These are phyloP conservation scores for Pyrus bretschneideri DNA, from an alignment of 306 rosid species.

Conservation along the genomic window DNA sequence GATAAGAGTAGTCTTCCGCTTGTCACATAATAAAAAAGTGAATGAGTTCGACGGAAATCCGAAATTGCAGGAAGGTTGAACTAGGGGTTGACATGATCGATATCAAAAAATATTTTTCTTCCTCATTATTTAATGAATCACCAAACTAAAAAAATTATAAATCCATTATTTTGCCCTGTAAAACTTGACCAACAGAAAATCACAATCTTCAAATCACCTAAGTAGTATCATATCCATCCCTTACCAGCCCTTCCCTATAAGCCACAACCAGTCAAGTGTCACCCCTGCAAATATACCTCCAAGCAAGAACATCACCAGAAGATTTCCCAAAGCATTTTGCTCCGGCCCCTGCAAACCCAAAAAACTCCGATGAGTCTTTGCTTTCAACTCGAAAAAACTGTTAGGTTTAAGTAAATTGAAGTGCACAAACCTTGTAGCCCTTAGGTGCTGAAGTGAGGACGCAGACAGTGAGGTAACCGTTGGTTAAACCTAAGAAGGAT, in stretches of 20 bases:
- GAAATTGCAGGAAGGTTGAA: too few relatives aligned
- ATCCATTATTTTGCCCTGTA: too few relatives aligned
- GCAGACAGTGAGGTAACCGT: conserved; percentile 83
- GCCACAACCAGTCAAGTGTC: conserved; percentile 88
- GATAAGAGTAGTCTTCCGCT: too few relatives aligned
- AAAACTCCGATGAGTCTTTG: not conserved
- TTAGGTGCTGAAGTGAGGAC: conserved; percentile 81
- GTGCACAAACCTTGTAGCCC: conserved; percentile 67
- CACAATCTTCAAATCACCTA: not conserved
- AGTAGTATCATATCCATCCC: not conserved
- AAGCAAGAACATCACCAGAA: conserved; percentile 63
- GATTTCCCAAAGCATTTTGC: conserved; percentile 90
- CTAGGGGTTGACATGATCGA: too few relatives aligned
- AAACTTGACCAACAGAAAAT: too few relatives aligned
- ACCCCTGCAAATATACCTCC: conserved; percentile 84
- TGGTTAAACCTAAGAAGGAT: conserved; percentile 65
- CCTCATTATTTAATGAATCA: not conserved
- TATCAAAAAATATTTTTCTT: too few relatives aligned
- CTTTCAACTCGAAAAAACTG: not conserved
- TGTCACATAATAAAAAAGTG: too few relatives aligned
- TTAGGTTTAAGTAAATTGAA: not conserved
- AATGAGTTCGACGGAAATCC: too few relatives aligned
- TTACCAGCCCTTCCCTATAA: conserved; percentile 93
- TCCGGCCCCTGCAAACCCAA: conserved; percentile 68
- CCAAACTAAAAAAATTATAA: not conserved